phyloP scores from a whole-genome alignment of 2,329 filamentous ascomycete genomes.

The Verticillium alfalfae region DNA sequence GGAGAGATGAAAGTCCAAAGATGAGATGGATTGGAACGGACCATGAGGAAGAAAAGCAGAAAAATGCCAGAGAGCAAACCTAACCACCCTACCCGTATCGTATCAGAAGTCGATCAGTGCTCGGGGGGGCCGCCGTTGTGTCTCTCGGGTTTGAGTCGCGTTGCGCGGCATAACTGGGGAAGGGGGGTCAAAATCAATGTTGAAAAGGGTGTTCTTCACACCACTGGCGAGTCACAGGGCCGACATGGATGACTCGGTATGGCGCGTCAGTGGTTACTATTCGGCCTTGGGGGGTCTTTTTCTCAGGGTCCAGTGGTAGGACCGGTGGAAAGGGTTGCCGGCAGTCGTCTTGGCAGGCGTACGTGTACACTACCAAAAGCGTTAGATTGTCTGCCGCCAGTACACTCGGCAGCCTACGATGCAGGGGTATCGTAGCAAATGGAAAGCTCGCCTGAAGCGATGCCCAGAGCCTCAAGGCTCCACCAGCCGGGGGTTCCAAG shows the following conservation, averaged over 20 bases:
- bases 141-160: background rate
- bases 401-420: slow-evolving; percentile 2
- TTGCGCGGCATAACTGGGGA: background rate
- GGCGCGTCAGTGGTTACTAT: background rate
- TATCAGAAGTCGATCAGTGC: background rate
- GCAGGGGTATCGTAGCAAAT: slow-evolving; percentile 1
- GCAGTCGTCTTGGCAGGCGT: slow-evolving; percentile 10
- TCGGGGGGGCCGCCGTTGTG: background rate
- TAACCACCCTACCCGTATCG: background rate
- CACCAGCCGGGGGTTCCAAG: background rate
- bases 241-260: background rate
- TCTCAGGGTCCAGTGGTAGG: background rate
- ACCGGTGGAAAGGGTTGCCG: background rate
- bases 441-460: background rate
- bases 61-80: background rate
- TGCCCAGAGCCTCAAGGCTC: background rate
- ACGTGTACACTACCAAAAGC: slow-evolving; percentile 13
- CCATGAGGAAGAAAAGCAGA: background rate
- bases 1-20: background rate
- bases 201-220: background rate
- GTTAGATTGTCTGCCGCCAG: slow-evolving; percentile 11
- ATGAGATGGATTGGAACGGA: background rate
- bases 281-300: background rate
- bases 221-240: background rate
- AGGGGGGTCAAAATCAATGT: background rate